A percentile compares a stretch with the other conserved stretches of the same genome.
phyloP scores from a whole-genome alignment of 192 early-diverging fungal species.

The Endogone sp. region DNA sequence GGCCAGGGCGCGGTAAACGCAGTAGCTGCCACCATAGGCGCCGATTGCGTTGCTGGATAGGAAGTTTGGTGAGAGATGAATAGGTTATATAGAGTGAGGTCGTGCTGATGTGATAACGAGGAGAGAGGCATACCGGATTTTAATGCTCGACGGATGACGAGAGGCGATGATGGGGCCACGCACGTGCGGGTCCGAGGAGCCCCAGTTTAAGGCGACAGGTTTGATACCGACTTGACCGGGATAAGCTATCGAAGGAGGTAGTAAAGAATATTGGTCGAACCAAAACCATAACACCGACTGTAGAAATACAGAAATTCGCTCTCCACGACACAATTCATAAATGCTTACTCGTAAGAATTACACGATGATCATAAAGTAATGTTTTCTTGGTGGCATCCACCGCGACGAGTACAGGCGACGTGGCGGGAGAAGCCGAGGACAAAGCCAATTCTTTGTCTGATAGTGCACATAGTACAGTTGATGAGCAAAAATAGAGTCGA shows the following conservation, averaged over 20 bases:
- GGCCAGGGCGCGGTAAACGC: constrained; percentile 86
- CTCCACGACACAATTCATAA: too few species aligned
- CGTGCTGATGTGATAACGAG: not conserved
- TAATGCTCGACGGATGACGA: constrained; percentile 67
- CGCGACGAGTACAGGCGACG: not conserved
- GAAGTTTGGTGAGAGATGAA: not conserved
- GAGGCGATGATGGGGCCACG: constrained; percentile 90
- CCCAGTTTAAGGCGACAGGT: constrained; percentile 77
- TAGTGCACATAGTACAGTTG: too few species aligned
- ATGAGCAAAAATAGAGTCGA: too few species aligned
- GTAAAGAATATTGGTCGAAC: not conserved
- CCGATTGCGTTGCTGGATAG: constrained; percentile 83
- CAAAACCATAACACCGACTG: not conserved
- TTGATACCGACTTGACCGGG: constrained; percentile 59
- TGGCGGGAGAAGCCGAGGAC: too few species aligned
- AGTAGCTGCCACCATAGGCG: constrained; percentile 90
- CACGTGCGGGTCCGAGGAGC: constrained; percentile 56
- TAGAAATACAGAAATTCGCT: not conserved
- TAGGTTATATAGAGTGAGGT: not conserved
- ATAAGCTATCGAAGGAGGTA: constrained; percentile 34
- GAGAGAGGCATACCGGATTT: constrained; percentile 50
- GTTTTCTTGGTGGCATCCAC: constrained; percentile 6
- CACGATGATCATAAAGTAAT: constrained; percentile 24
- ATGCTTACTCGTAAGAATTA: constrained; percentile 39
- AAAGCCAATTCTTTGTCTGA: too few species aligned